Conservation (phyloP, 805 yeast genomes). For the Suhomyces sp. region DNA sequence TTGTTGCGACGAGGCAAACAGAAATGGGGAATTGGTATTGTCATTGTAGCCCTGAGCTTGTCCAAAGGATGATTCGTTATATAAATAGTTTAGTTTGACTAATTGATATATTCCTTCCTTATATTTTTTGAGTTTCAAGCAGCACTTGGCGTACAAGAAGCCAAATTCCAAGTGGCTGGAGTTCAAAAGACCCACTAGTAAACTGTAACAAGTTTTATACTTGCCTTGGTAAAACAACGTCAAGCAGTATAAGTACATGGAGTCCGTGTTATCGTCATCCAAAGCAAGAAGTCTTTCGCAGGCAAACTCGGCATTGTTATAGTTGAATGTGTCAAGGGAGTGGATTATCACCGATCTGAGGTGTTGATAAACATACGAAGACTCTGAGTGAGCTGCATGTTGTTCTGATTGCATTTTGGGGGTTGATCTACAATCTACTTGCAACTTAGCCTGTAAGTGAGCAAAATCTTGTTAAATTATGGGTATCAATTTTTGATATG, state of each 20-base stretch:
- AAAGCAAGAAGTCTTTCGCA: constrained; percentile 77
- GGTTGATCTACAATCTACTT: not conserved
- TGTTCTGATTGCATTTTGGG: constrained; percentile 11
- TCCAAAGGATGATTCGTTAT: constrained; percentile 21
- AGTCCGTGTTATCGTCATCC: constrained; percentile 51
- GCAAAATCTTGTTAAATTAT: not conserved
- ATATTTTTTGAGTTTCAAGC: constrained; percentile 51
- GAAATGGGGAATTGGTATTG: constrained; percentile 4
- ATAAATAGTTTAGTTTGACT: constrained; percentile 27
- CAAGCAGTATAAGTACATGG: constrained; percentile 67
- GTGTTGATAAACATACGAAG: constrained; percentile 33
- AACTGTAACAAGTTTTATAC: constrained; percentile 59
- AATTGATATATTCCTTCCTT: constrained; percentile 59
- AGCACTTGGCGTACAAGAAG: constrained; percentile 68
- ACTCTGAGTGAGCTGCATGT: constrained; percentile 12
- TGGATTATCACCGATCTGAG: constrained; percentile 63
- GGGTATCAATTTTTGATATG: not conserved
- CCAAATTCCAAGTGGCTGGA: constrained; percentile 70
- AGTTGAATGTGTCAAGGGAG: constrained; percentile 66
- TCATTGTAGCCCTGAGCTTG: not conserved
- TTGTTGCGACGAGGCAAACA: constrained; percentile 19
- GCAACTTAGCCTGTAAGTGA: not conserved
- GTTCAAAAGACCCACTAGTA: constrained; percentile 24
- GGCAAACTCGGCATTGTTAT: constrained; percentile 78
- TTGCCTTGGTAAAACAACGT: constrained; percentile 58